Evolutionary conservation across 1,284 basidiomycete species (phyloP).

Genomic region (Pseudozyma pruni): DNA sequence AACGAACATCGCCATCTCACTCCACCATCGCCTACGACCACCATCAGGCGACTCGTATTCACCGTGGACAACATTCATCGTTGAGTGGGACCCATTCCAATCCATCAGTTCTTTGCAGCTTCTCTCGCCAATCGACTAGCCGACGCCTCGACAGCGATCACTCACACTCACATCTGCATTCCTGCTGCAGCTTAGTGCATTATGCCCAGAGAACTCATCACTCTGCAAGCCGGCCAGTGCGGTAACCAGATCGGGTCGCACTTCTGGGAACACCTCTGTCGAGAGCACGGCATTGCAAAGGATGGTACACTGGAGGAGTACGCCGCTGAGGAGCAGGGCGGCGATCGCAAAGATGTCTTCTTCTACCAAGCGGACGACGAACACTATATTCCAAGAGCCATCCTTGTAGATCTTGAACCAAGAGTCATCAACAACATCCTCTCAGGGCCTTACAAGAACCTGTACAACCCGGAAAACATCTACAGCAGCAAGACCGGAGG

Average conservation of each 20-base stretch:
- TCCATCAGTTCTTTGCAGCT: too few relatives aligned
- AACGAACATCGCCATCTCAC: neutral
- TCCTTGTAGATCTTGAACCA: conserved; percentile 97
- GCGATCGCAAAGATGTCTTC: conserved; percentile 97
- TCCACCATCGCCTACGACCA: conserved; percentile 8
- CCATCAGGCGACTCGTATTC: neutral
- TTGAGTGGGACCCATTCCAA: neutral
- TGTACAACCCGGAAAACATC: conserved; percentile 99
- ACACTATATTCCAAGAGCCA: conserved; percentile 96
- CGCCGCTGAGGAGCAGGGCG: conserved; percentile 60
- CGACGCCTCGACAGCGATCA: neutral
- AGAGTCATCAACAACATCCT: conserved; percentile 96
- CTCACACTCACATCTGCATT: neutral
- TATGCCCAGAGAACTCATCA: conserved; percentile 67
- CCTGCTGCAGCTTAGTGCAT: neutral
- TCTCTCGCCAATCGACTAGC: too few relatives aligned
- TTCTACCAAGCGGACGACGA: conserved; percentile 99
- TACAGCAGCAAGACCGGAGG: conserved; percentile 94
- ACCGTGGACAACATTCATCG: too few relatives aligned
- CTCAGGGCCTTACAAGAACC: conserved; percentile 85
- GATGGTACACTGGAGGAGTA: conserved; percentile 67
- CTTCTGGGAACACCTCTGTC: conserved; percentile 67
- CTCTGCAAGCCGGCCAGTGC: conserved; percentile 67
- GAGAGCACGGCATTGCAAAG: conserved; percentile 65
- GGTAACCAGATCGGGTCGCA: conserved; percentile 67